These are phyloP conservation scores for Thymus quinquecostatus DNA, from an alignment of 257 asterid genomes.

Conservation along the genomic window DNA sequence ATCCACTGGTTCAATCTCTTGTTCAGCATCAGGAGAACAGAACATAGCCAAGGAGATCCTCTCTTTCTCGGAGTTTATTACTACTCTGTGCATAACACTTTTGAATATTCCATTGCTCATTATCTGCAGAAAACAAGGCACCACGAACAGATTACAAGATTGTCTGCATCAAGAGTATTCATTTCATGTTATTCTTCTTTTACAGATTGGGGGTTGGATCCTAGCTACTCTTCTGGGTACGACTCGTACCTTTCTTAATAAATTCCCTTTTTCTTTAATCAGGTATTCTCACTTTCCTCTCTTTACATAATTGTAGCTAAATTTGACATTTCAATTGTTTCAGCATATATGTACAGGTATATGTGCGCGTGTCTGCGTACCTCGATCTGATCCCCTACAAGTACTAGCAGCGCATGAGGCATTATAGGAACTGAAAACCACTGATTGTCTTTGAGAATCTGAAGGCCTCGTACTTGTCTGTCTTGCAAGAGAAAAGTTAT, in stretches of 20 bases:
- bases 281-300: background rate
- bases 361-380: conserved; percentile 27
- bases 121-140: conserved; percentile 45
- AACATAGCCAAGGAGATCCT: conserved; percentile 59
- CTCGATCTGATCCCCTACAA: conserved; percentile 73
- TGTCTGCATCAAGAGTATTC: background rate
- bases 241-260: too few species aligned
- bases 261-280: background rate
- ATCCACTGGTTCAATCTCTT: conserved; percentile 61
- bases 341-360: background rate
- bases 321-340: too few species aligned
- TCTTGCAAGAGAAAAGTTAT: conserved; percentile 67
- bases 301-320: background rate
- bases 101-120: conserved; percentile 61
- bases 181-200: too few species aligned
- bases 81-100: conserved; percentile 67
- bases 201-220: too few species aligned
- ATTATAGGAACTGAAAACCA: conserved; percentile 58
- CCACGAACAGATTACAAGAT: background rate
- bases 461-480: conserved; percentile 64
- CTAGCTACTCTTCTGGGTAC: too few species aligned
- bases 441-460: conserved; percentile 48
- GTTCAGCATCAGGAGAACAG: conserved; percentile 43
- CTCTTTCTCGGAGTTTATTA: conserved; percentile 49
- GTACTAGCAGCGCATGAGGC: conserved; percentile 56